These are phyloP conservation scores for Triticum turgidum DNA, from an alignment of 176 grass and related monocot genomes.

Conservation along the genomic window DNA sequence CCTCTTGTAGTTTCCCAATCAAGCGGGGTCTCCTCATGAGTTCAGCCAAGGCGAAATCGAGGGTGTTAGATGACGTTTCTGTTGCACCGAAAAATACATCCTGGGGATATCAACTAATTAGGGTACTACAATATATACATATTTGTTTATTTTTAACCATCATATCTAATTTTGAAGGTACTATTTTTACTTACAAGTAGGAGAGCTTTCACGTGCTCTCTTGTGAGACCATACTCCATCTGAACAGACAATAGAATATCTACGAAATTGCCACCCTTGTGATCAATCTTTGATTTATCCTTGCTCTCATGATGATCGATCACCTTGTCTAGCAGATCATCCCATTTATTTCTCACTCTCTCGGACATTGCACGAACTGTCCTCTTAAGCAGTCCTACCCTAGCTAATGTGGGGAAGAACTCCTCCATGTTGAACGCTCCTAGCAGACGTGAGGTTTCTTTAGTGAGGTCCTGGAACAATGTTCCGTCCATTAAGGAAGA, in stretches of 20 bases:
- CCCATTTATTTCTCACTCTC: neutral
- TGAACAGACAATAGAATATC: neutral
- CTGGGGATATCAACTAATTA: neutral
- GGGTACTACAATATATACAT: neutral
- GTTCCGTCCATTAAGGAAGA: neutral
- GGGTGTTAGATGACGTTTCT: neutral
- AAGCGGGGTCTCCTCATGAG: neutral
- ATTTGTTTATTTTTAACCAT: neutral
- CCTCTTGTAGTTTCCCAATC: neutral
- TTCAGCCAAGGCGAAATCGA: neutral
- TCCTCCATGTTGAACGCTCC: neutral
- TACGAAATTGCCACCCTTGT: neutral
- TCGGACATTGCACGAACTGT: neutral
- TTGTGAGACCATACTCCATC: neutral
- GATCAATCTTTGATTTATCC: neutral
- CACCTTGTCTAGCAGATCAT: neutral
- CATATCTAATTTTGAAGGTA: neutral
- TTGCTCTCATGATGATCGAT: neutral
- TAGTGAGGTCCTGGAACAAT: neutral
- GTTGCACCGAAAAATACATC: neutral
- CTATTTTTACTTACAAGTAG: neutral
- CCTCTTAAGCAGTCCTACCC: neutral
- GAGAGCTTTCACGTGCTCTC: neutral
- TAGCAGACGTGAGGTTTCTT: neutral
- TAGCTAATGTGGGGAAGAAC: neutral